These are phyloP conservation scores for Monosporascus sp. DNA, from an alignment of 2,329 filamentous ascomycete genomes.

Conservation along the genomic window DNA sequence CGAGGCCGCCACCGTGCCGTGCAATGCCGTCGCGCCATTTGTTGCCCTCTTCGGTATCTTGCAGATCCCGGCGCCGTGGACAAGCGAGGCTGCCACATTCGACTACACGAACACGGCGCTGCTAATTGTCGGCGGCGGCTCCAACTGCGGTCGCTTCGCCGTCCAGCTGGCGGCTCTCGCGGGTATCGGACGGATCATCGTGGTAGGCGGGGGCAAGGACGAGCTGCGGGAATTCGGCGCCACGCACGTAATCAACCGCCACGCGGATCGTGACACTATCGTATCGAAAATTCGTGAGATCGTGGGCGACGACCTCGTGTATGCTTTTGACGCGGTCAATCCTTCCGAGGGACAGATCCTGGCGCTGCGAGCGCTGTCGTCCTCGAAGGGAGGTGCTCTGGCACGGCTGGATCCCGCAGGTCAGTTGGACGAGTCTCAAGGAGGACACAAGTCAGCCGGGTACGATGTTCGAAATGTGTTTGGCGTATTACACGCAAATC, in stretches of 20 bases:
- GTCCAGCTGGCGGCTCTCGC: constrained; percentile 29
- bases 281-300: constrained; percentile 26
- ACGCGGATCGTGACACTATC: constrained; percentile 26
- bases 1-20: constrained; percentile 31
- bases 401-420: constrained; percentile 19
- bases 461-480: constrained; percentile 24
- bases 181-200: constrained; percentile 33
- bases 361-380: constrained; percentile 29
- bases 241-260: constrained; percentile 36
- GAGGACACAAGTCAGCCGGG: constrained; percentile 26
- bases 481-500: constrained; percentile 22
- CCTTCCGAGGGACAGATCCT: constrained; percentile 19
- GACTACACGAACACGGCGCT: constrained; percentile 19
- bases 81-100: constrained; percentile 11
- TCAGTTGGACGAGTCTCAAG: constrained; percentile 20
- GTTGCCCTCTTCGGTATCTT: constrained; percentile 29
- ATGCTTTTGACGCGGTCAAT: constrained; percentile 32
- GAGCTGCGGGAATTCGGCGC: constrained; percentile 31
- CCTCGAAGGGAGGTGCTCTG: constrained; percentile 28
- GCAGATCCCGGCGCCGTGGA: constrained; percentile 24
- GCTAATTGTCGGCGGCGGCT: constrained; percentile 30
- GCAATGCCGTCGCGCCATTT: constrained; percentile 28
- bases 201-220: constrained; percentile 25
- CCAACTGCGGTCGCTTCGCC: constrained; percentile 27
- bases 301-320: constrained; percentile 33